These are phyloP conservation scores for Gnaphalium uliginosum DNA, from an alignment of 129 eudicot genomes.

Conservation along the genomic window DNA sequence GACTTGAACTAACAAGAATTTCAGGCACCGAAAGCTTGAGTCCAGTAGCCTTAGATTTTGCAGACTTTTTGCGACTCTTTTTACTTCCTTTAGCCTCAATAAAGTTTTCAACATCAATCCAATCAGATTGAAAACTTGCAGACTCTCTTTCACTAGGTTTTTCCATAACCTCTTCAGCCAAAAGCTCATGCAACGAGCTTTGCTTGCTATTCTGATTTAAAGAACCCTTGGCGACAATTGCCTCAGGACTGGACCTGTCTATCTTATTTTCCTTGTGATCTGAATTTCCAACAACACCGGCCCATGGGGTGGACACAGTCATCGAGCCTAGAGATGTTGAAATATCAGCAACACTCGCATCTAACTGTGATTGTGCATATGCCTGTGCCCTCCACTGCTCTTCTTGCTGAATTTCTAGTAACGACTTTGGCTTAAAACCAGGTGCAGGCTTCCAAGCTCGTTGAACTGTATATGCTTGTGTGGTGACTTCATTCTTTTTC, in stretches of 20 bases:
- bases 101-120: slow-evolving; percentile 54
- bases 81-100: slow-evolving; percentile 87
- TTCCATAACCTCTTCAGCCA: slow-evolving; percentile 41
- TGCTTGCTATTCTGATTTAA: slow-evolving; percentile 43
- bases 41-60: slow-evolving; percentile 67
- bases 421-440: slow-evolving; percentile 82
- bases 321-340: slow-evolving; percentile 57
- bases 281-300: slow-evolving; percentile 51
- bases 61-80: slow-evolving; percentile 86
- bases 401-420: slow-evolving; percentile 89
- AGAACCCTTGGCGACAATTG: slow-evolving; percentile 25
- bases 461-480: slow-evolving; percentile 45
- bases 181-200: slow-evolving; percentile 64
- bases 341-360: slow-evolving; percentile 46
- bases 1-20: slow-evolving; percentile 45
- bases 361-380: slow-evolving; percentile 30
- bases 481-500: not conserved
- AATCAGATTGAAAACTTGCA: slow-evolving; percentile 26
- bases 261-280: slow-evolving; percentile 44
- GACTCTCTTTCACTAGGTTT: slow-evolving; percentile 44
- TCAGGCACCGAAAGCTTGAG: slow-evolving; percentile 64
- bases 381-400: slow-evolving; percentile 63
- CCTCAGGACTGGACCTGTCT: slow-evolving; percentile 36
- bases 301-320: slow-evolving; percentile 61
- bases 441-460: slow-evolving; percentile 96